Evolutionary conservation across 352 stramenopile genomes (phyloP).

Genomic region (Phytophthora idaei): DNA sequence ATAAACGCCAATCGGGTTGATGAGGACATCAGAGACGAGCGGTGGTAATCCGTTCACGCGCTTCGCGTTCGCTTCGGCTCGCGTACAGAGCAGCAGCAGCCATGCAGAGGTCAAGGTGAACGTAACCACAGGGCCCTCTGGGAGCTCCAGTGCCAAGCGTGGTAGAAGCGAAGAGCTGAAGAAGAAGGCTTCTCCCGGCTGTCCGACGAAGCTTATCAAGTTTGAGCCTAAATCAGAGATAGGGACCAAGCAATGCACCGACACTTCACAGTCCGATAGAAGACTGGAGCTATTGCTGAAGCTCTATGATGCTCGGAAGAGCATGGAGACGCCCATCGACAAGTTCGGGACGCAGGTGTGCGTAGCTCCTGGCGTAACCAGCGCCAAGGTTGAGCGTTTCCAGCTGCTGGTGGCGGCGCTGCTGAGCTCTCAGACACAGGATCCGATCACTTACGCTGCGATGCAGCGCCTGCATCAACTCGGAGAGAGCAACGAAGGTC

Average conservation of each 20-base stretch:
- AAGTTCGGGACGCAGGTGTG: slow-evolving; percentile 73
- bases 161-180: slow-evolving; percentile 10
- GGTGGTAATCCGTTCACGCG: slow-evolving; percentile 63
- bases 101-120: slow-evolving; percentile 21
- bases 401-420: slow-evolving; percentile 68
- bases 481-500: slow-evolving; percentile 36
- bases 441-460: slow-evolving; percentile 67
- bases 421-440: slow-evolving; percentile 78
- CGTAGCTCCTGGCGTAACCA: slow-evolving; percentile 32
- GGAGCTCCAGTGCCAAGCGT: slow-evolving; percentile 24
- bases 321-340: slow-evolving; percentile 62
- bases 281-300: slow-evolving; percentile 46
- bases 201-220: slow-evolving; percentile 19
- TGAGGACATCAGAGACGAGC: slow-evolving; percentile 23
- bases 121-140: neutral
- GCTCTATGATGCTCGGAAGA: slow-evolving; percentile 42
- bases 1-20: slow-evolving; percentile 1
- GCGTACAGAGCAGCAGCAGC: slow-evolving; percentile 5
- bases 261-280: slow-evolving; percentile 9
- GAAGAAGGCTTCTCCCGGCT: slow-evolving; percentile 7
- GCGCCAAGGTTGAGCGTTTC: slow-evolving; percentile 51
- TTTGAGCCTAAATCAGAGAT: slow-evolving; percentile 11
- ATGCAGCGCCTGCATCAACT: slow-evolving; percentile 72
- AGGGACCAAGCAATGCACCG: slow-evolving; percentile 7
- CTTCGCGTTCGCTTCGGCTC: slow-evolving; percentile 52